Evolutionary conservation across 2,329 filamentous ascomycete genomes (phyloP).

Genomic region (Beauveria caledonica): DNA sequence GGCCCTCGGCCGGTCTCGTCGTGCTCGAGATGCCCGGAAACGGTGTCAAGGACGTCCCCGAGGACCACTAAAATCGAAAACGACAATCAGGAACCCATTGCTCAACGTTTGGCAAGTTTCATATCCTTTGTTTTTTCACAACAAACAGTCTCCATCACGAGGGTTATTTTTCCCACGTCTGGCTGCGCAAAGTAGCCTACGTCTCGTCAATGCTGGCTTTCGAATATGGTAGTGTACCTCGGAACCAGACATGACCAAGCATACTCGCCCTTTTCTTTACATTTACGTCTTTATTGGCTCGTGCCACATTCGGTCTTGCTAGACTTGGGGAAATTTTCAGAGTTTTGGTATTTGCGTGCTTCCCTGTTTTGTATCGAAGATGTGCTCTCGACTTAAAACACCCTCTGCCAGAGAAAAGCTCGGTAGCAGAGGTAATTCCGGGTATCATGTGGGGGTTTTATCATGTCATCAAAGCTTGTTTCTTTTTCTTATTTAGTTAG

Average conservation of each 20-base stretch:
- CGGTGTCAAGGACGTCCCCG: slow-evolving; percentile 26
- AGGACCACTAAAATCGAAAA: slow-evolving; percentile 18
- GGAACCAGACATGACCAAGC: not conserved
- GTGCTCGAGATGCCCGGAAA: slow-evolving; percentile 34
- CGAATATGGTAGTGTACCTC: slow-evolving; percentile 6
- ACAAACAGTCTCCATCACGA: not conserved
- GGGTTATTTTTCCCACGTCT: not conserved
- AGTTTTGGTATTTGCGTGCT: not conserved
- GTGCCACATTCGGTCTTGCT: not conserved
- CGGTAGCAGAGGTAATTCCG: not conserved
- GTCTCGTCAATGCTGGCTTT: not conserved
- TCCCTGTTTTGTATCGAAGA: not conserved
- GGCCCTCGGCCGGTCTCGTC: slow-evolving; percentile 30
- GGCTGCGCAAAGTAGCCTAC: not conserved
- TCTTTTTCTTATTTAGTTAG: slow-evolving; percentile 16
- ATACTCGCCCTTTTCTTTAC: not conserved
- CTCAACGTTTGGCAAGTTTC: not conserved
- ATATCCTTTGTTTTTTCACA: not conserved
- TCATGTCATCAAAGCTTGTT: not conserved
- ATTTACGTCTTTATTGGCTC: not conserved
- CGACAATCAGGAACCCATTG: not conserved
- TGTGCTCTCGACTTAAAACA: not conserved
- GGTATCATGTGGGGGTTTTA: not conserved
- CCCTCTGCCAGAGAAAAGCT: not conserved
- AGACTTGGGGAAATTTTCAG: not conserved